phyloP scores from a whole-genome alignment of 805 yeast species.

The Blastobotrys mokoenaii region DNA sequence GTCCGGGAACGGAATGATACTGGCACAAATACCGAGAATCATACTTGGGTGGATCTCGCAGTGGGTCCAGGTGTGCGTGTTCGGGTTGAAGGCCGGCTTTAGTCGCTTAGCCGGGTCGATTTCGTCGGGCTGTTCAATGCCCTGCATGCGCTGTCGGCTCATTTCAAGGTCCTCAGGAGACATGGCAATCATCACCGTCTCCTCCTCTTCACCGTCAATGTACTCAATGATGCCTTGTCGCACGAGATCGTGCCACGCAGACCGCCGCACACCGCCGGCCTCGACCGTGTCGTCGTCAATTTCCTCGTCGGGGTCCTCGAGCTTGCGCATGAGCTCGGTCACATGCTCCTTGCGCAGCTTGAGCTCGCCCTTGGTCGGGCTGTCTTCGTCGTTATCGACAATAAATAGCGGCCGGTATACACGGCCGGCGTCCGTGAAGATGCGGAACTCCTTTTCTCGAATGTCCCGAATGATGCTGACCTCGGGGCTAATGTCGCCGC shows the following conservation, averaged over 20 bases:
- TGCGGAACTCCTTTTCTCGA: constrained; percentile 91
- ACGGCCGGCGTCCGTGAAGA: constrained; percentile 97
- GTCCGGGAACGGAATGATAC: constrained; percentile 98
- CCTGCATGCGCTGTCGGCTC: constrained; percentile 35
- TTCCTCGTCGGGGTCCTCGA: constrained; percentile 38
- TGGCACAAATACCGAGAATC: constrained; percentile 98
- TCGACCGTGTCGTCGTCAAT: constrained; percentile 39
- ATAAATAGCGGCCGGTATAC: constrained; percentile 94
- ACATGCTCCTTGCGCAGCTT: constrained; percentile 81
- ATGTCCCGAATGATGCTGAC: constrained; percentile 95
- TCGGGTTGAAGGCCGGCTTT: constrained; percentile 53
- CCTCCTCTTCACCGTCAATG: constrained; percentile 98
- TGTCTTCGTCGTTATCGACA: constrained; percentile 65
- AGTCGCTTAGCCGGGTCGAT: constrained; percentile 79
- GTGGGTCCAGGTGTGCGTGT: constrained; percentile 84
- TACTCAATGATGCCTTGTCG: constrained; percentile 88
- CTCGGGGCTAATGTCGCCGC: constrained; percentile 92
- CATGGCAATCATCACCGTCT: constrained; percentile 97
- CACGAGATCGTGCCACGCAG: constrained; percentile 80
- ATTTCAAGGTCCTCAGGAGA: constrained; percentile 92
- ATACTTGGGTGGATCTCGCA: constrained; percentile 98
- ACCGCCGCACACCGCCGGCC: constrained; percentile 21
- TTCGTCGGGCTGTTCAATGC: constrained; percentile 34
- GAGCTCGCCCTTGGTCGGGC: constrained; percentile 58
- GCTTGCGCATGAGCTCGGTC: constrained; percentile 46